phyloP scores from a whole-genome alignment of 2,329 filamentous ascomycete species.

The Allantophomopsis lycopodina region DNA sequence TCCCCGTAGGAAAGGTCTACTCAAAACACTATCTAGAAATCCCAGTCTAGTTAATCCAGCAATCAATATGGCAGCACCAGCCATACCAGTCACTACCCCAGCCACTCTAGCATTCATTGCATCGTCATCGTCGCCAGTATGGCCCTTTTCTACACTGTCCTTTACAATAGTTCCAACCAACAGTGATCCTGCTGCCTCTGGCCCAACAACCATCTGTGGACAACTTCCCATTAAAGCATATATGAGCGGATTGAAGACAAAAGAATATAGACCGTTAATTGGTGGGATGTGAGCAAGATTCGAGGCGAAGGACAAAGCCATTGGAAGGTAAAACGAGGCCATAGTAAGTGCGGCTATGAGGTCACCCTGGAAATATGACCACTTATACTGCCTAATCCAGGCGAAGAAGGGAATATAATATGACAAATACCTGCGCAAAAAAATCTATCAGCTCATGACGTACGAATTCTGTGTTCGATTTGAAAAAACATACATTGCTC shows the following conservation, averaged over 20 bases:
- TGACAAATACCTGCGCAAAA: constrained; percentile 55
- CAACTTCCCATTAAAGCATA: constrained; percentile 88
- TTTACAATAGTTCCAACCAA: constrained; percentile 81
- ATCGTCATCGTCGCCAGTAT: constrained; percentile 48
- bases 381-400: constrained; percentile 81
- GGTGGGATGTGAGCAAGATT: constrained; percentile 89
- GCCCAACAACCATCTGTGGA: constrained; percentile 86
- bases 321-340: constrained; percentile 96
- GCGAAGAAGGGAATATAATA: constrained; percentile 89
- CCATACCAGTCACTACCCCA: constrained; percentile 76
- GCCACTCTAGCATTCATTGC: constrained; percentile 67
- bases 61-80: constrained; percentile 77
- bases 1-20: constrained; percentile 78
- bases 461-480: background rate
- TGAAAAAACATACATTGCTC: constrained; percentile 48
- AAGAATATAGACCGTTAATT: constrained; percentile 87
- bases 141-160: constrained; percentile 56
- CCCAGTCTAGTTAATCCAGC: constrained; percentile 77
- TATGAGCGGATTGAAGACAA: constrained; percentile 81
- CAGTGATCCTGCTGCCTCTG: constrained; percentile 85
- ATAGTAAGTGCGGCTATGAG: constrained; percentile 83
- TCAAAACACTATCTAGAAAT: constrained; percentile 89
- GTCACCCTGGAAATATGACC: constrained; percentile 73
- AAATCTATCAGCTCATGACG: background rate
- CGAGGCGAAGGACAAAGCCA: constrained; percentile 84